These are phyloP conservation scores for Trichoderma sp. DNA, from an alignment of 2,329 filamentous ascomycete genomes.

Conservation along the genomic window DNA sequence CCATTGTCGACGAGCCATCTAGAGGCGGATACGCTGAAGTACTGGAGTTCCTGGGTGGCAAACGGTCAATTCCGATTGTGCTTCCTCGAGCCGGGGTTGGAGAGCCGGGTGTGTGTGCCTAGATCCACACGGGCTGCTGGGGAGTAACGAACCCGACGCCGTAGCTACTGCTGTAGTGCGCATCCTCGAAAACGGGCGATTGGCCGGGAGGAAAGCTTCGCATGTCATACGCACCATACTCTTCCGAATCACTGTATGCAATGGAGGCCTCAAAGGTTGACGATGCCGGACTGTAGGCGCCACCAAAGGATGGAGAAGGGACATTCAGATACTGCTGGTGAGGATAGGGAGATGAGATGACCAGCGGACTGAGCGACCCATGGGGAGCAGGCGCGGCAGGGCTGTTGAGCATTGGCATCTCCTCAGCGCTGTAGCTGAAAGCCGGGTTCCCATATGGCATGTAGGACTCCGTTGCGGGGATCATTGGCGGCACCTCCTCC, in stretches of 20 bases:
- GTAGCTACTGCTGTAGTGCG: conserved; percentile 44
- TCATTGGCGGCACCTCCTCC: conserved; percentile 51
- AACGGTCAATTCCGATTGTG: conserved; percentile 58
- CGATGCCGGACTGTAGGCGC: conserved; percentile 64
- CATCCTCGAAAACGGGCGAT: conserved; percentile 52
- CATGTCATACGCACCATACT: conserved; percentile 56
- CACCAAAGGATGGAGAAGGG: conserved; percentile 63
- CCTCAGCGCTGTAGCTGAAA: conserved; percentile 68
- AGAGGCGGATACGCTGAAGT: conserved; percentile 51
- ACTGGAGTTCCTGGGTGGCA: conserved; percentile 55
- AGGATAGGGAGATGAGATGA: conserved; percentile 59
- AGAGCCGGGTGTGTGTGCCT: conserved; percentile 46
- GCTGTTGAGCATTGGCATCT: conserved; percentile 59
- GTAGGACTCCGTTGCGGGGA: conserved; percentile 49
- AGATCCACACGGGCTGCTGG: conserved; percentile 65
- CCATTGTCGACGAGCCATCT: conserved; percentile 46
- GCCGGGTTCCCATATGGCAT: conserved; percentile 60
- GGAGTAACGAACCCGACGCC: conserved; percentile 65
- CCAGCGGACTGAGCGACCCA: conserved; percentile 57
- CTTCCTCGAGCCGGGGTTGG: conserved; percentile 42
- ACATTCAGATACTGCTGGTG: conserved; percentile 64
- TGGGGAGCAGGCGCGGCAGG: conserved; percentile 49
- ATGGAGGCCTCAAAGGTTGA: conserved; percentile 66
- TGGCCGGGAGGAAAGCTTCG: conserved; percentile 48
- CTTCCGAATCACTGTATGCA: conserved; percentile 65